These are phyloP conservation scores for Aureobasidium mangrovei DNA, from an alignment of 2,329 filamentous ascomycete genomes.

Conservation along the genomic window DNA sequence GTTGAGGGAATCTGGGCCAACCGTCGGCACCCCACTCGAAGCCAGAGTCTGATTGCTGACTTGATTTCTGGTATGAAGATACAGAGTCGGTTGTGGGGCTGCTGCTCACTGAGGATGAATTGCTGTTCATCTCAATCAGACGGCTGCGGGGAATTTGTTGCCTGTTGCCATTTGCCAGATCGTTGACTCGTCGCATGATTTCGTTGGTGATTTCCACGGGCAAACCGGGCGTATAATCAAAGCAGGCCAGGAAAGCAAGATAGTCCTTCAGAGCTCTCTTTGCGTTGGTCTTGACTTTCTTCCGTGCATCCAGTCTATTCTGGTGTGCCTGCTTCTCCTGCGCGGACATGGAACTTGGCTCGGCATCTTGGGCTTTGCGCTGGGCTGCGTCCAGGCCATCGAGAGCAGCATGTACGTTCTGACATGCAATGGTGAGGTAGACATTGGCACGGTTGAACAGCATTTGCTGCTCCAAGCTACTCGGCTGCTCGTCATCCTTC, in stretches of 20 bases:
- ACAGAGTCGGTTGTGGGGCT: constrained; percentile 32
- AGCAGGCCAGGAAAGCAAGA: constrained; percentile 58
- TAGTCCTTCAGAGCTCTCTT: constrained; percentile 71
- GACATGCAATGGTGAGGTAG: constrained; percentile 63
- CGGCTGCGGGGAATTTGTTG: constrained; percentile 24
- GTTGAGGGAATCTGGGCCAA: constrained; percentile 41
- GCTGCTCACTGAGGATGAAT: constrained; percentile 12
- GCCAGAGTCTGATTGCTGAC: constrained; percentile 19
- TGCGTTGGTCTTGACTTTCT: constrained; percentile 62
- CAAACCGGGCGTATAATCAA: constrained; percentile 70
- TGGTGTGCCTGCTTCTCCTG: constrained; percentile 23
- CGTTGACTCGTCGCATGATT: constrained; percentile 50
- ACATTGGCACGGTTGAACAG: constrained; percentile 67
- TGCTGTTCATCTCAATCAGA: constrained; percentile 21
- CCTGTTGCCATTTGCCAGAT: constrained; percentile 41
- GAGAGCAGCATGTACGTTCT: constrained; percentile 52
- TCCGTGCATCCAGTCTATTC: constrained; percentile 51
- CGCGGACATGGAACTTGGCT: not conserved
- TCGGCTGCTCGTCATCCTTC: constrained; percentile 60
- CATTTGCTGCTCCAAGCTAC: constrained; percentile 64
- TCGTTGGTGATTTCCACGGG: constrained; percentile 51
- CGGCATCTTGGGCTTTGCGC: constrained; percentile 22
- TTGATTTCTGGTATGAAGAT: constrained; percentile 32
- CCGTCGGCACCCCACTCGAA: constrained; percentile 25
- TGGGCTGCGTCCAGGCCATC: constrained; percentile 34